Evolutionary conservation across 495 filamentous ascomycete species (phyloP), one percentile per base, ranked within the genome.

Genomic region (Wilcoxina mikolae): DNA sequence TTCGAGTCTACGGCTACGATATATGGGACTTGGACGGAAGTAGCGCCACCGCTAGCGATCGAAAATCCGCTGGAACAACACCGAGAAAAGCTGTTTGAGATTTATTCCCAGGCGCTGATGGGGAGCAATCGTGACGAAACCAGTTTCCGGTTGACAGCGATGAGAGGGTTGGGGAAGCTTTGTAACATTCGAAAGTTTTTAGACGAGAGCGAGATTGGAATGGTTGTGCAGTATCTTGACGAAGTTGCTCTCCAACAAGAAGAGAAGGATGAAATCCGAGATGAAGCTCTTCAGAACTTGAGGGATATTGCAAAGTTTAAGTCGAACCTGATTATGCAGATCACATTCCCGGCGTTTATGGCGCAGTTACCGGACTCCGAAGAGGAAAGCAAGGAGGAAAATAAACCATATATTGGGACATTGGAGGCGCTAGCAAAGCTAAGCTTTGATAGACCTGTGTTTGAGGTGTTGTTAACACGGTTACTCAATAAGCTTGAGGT

Each of bases 301-400:
- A 72, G 77, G 9, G 75, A 80, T 27, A 74, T 87, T 46, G 82
- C 82, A 5, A 80, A 75, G 56, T 71, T 78, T 49, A 82, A 80
- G 58, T 77, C 81, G 11, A 73, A 74, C n/a, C 64, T 82, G 23
- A 79, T 87, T 18, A 76, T 83, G 67, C 75, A 84, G 47, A 79
- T 80, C 27, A 83, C 82, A 0, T 80, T 87, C 66, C 83, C 83
- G 12, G 78, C 78, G 9, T 85, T 87, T 60, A 77, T 85, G 69
- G 82, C 82, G 0, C 75, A 76, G 25, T 69, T 87, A 1, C 83
- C 83, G 3, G 81, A 84, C 44, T 67, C 68, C 22, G 75, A 75
- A 48, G 67, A 73, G 24, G 69, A 70, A 9, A 61, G 46, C 25
- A 52, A 62, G 0, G 69, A 68, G 26, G 58, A 61, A 18, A 54